phyloP scores from a whole-genome alignment of 106 monocot species.

The Hemerocallis citrina region DNA sequence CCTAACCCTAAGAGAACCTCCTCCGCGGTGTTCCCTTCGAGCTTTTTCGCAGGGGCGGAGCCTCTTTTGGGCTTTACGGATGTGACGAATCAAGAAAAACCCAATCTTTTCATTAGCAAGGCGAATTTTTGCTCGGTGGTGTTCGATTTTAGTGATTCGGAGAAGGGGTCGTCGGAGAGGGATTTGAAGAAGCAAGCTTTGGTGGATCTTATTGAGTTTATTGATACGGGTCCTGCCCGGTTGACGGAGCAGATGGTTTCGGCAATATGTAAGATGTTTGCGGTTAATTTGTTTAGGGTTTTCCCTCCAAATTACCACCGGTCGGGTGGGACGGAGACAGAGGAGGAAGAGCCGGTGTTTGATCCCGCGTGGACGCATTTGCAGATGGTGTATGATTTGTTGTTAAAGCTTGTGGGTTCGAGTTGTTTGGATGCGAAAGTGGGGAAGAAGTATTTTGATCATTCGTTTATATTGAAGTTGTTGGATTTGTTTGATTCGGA shows the following conservation, averaged over 20 bases:
- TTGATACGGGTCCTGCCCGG: slow-evolving; percentile 26
- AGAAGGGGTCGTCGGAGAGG: slow-evolving; percentile 58
- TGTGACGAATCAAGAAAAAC: slow-evolving; percentile 54
- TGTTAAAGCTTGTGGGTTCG: slow-evolving; percentile 63
- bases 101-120: slow-evolving; percentile 68
- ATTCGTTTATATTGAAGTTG: slow-evolving; percentile 64
- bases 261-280: slow-evolving; percentile 67
- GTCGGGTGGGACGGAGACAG: slow-evolving; percentile 47
- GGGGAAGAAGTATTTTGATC: slow-evolving; percentile 76
- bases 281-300: slow-evolving; percentile 59
- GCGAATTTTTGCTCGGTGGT: slow-evolving; percentile 55
- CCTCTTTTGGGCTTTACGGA: slow-evolving; percentile 69
- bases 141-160: slow-evolving; percentile 62
- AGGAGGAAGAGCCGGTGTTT: slow-evolving; percentile 82
- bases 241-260: slow-evolving; percentile 64
- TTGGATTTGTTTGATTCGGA: slow-evolving; percentile 87
- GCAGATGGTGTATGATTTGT: slow-evolving; percentile 72
- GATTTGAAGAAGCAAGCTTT: slow-evolving; percentile 65
- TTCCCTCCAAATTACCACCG: slow-evolving; percentile 61
- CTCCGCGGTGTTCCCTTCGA: slow-evolving; percentile 73
- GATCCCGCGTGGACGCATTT: slow-evolving; percentile 84
- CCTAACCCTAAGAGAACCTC: slow-evolving; percentile 49
- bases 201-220: slow-evolving; percentile 58
- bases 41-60: slow-evolving; percentile 65
- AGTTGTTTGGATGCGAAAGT: slow-evolving; percentile 62